A percentile compares a stretch with the other conserved stretches of the same genome.
Conservation (phyloP, 768 basidiomycete species). For the Brasilioporus rufonigricans region DNA sequence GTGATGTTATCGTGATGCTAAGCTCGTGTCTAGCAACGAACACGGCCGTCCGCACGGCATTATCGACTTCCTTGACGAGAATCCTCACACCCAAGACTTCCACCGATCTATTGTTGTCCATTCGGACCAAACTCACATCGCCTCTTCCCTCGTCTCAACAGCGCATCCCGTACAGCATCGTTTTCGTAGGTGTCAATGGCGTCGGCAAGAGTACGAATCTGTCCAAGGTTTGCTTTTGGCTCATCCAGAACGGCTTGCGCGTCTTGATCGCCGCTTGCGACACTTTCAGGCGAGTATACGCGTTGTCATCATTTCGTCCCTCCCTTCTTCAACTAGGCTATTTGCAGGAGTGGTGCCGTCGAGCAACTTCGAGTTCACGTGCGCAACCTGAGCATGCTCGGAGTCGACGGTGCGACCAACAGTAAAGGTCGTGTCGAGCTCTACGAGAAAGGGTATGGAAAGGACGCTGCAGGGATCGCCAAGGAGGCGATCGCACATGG, state of each 20-base stretch:
- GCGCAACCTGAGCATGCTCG: conserved; percentile 85
- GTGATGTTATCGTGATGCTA: neutral
- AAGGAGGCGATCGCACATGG: conserved; percentile 93
- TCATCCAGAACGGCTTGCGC: conserved; percentile 89
- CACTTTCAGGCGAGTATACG: conserved; percentile 72
- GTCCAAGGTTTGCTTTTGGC: conserved; percentile 98
- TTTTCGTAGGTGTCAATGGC: conserved; percentile 98
- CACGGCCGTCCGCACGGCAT: conserved; percentile 76
- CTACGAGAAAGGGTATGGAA: conserved; percentile 96
- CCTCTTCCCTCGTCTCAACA: conserved; percentile 72
- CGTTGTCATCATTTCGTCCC: neutral
- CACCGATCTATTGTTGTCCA: conserved; percentile 92
- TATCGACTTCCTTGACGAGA: conserved; percentile 85
- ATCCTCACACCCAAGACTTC: conserved; percentile 96
- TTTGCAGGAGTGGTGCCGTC: conserved; percentile 84
- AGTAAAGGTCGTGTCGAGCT: conserved; percentile 84
- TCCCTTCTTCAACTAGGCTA: neutral
- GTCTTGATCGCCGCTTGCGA: conserved; percentile 99
- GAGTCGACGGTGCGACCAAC: conserved; percentile 61
- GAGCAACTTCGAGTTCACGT: conserved; percentile 98
- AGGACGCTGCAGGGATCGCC: conserved; percentile 98
- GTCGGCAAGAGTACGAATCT: conserved; percentile 99
- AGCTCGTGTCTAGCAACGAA: conserved; percentile 60
- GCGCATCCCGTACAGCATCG: conserved; percentile 85
- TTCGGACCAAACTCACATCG: conserved; percentile 81